Conservation (phyloP, 2,329 filamentous ascomycete species). For the Exophiala oligosperma region DNA sequence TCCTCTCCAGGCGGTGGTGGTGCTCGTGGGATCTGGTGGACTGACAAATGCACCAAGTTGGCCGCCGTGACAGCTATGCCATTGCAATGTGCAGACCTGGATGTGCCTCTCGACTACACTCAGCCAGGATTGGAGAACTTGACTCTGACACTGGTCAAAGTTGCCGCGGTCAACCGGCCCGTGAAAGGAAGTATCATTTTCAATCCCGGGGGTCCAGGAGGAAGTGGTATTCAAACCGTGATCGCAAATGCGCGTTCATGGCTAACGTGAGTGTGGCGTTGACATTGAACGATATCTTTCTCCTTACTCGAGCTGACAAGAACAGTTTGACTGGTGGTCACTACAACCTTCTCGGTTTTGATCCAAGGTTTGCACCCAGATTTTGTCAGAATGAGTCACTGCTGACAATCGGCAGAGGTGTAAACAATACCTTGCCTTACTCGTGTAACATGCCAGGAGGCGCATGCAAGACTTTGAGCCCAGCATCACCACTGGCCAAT, state of each 20-base stretch:
- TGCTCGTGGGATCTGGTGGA: not conserved
- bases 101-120: constrained; percentile 39
- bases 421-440: not conserved
- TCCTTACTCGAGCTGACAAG: not conserved
- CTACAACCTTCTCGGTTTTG: constrained; percentile 2
- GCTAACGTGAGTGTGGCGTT: not conserved
- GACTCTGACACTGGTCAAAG: constrained; percentile 32
- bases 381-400: not conserved
- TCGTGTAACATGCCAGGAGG: not conserved
- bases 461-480: not conserved
- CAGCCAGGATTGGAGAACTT: constrained; percentile 29
- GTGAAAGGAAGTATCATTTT: constrained; percentile 36
- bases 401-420: not conserved
- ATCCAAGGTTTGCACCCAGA: not conserved
- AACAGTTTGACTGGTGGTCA: constrained; percentile 1
- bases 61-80: not conserved
- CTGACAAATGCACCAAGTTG: not conserved
- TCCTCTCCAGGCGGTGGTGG: not conserved
- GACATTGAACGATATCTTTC: not conserved
- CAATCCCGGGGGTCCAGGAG: constrained; percentile 39
- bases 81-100: constrained; percentile 33
- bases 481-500: not conserved
- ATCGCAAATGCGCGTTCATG: not conserved
- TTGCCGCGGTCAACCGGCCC: constrained; percentile 32
- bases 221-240: constrained; percentile 29